Evolutionary conservation across 352 stramenopile species (phyloP).

Genomic region (Phytopythium ostracodes): DNA sequence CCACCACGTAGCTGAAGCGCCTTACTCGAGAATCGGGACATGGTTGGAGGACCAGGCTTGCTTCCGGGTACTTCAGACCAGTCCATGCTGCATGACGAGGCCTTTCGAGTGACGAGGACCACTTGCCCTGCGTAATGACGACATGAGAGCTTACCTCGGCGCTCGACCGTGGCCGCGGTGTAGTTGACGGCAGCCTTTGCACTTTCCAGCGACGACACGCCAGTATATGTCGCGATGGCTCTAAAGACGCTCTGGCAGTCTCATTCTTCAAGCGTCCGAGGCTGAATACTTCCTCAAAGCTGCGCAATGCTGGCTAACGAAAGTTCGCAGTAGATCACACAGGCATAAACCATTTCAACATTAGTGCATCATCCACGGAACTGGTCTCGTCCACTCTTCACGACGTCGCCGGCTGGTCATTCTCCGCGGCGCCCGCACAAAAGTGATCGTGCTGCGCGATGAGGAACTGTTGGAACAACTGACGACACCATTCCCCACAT

Average conservation of each 20-base stretch:
- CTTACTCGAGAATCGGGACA: neutral
- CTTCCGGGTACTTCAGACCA: too few species aligned
- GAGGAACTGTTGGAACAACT: slow-evolving; percentile 60
- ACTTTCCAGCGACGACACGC: too few species aligned
- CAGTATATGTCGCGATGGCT: neutral
- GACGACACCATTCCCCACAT: neutral
- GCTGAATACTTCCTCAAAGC: neutral
- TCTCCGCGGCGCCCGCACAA: neutral
- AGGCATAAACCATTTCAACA: too few species aligned
- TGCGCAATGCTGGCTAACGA: neutral
- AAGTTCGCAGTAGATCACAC: neutral
- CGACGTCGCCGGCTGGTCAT: neutral
- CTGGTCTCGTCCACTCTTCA: neutral
- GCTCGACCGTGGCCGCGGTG: too few species aligned
- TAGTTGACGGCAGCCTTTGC: too few species aligned
- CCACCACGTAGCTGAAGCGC: neutral
- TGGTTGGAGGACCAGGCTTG: neutral
- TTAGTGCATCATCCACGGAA: too few species aligned
- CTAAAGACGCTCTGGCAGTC: neutral
- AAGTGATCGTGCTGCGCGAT: slow-evolving; percentile 48
- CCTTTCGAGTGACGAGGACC: too few species aligned
- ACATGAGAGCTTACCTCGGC: too few species aligned
- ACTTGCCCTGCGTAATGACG: too few species aligned
- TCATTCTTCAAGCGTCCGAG: neutral
- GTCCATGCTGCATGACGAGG: too few species aligned